These are phyloP conservation scores for Pleurotus platypus DNA, from an alignment of 768 basidiomycete genomes.

Conservation along the genomic window DNA sequence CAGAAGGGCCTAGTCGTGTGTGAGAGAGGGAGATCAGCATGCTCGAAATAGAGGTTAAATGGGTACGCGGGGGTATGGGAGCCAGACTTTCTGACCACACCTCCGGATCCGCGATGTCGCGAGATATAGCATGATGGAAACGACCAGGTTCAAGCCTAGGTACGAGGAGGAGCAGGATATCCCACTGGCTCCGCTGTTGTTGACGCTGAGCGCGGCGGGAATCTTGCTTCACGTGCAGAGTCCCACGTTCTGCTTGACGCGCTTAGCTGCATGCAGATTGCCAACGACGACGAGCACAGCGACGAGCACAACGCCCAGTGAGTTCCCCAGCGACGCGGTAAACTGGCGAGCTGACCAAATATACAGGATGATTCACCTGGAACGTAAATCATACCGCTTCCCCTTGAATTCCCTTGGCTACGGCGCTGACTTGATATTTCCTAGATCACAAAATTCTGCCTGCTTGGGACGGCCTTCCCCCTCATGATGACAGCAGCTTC, in stretches of 20 bases:
- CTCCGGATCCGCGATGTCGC: no score
- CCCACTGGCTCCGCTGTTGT: neutral
- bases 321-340: no score
- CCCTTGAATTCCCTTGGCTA: slow-evolving; percentile 32
- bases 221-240: neutral
- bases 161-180: no score
- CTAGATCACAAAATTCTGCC: slow-evolving; percentile 23
- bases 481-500: slow-evolving; percentile 18
- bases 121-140: no score
- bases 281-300: neutral
- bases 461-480: slow-evolving; percentile 28
- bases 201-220: neutral
- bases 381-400: slow-evolving; percentile 44
- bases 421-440: slow-evolving; percentile 37
- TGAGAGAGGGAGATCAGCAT: slow-evolving; percentile 4
- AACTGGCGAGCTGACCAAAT: neutral
- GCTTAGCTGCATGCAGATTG: neutral
- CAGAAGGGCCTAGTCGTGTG: slow-evolving; percentile 7
- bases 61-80: no score
- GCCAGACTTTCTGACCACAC: no score
- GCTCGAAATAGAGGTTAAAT: neutral
- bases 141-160: neutral
- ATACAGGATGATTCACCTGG: slow-evolving; percentile 46
- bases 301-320: neutral
- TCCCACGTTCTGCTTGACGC: slow-evolving; percentile 4